Conservation (phyloP, 805 yeast genomes). For the Torulaspora quercuum region DNA sequence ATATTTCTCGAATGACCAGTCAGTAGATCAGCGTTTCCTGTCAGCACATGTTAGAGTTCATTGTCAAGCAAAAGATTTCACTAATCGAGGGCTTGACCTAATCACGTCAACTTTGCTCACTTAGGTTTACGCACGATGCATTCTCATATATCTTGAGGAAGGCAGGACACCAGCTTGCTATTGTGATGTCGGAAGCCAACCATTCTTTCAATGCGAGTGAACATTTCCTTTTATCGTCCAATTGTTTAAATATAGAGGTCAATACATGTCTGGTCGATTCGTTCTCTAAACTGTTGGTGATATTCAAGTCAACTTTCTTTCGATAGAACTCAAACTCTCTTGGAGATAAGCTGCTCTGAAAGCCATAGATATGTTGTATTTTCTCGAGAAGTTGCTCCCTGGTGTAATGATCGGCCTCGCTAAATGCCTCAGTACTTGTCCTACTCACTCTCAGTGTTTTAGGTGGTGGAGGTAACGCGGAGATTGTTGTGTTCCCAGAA, state of each 20-base stretch:
- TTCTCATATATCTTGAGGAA: conserved; percentile 53
- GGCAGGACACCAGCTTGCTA: conserved; percentile 65
- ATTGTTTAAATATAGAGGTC: conserved; percentile 25
- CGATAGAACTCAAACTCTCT: conserved; percentile 45
- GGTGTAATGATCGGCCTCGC: too few relatives aligned
- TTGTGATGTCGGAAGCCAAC: conserved; percentile 56
- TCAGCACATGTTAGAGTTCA: too few relatives aligned
- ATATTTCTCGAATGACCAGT: too few relatives aligned
- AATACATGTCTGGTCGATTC: conserved; percentile 32
- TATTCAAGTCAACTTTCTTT: conserved; percentile 38
- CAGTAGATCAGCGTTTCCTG: too few relatives aligned
- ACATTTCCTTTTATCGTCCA: conserved; percentile 29
- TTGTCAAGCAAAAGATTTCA: too few relatives aligned
- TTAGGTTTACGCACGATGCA: too few relatives aligned
- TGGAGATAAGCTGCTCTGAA: conserved; percentile 37
- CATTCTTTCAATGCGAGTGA: conserved; percentile 44
- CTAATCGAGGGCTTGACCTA: too few relatives aligned
- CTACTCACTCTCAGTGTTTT: conserved; percentile 3
- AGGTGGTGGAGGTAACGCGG: conserved; percentile 27
- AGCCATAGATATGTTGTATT: conserved; percentile 28
- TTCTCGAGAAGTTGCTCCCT: conserved; percentile 23
- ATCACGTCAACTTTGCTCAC: too few relatives aligned
- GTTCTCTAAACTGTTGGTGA: conserved; percentile 29
- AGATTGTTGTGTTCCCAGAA: conserved; percentile 21
- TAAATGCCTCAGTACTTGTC: too few relatives aligned